phyloP scores from a whole-genome alignment of 257 asterid genomes.

The Cynanchum wilfordii region DNA sequence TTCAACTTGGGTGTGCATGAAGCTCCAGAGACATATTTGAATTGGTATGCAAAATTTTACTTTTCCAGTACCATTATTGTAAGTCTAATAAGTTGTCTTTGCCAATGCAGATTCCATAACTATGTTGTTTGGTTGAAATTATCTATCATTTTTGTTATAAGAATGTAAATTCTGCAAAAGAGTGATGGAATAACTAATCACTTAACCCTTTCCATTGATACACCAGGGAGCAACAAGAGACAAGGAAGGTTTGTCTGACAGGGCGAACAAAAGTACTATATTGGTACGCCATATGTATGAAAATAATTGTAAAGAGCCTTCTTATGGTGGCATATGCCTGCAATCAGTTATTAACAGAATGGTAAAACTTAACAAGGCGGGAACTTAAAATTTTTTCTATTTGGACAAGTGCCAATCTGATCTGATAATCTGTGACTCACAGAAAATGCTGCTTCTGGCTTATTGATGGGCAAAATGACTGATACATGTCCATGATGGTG shows the following conservation, averaged over 20 bases:
- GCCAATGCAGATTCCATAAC: background rate
- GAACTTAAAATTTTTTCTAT: background rate
- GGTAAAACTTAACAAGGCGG: background rate
- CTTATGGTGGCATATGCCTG: background rate
- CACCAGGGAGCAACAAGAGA: background rate
- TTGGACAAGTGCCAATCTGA: background rate
- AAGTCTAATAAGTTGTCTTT: background rate
- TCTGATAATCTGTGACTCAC: background rate
- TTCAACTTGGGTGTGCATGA: background rate
- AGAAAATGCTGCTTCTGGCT: background rate
- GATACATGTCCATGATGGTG: background rate
- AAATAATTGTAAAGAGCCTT: background rate
- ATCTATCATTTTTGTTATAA: background rate
- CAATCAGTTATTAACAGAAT: background rate
- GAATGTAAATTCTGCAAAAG: background rate
- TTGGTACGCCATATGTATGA: background rate
- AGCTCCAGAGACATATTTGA: background rate
- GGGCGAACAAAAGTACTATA: background rate
- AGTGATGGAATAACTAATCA: background rate
- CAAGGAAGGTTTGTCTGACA: background rate
- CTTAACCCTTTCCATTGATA: background rate
- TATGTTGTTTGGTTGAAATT: background rate
- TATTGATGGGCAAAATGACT: too few species aligned
- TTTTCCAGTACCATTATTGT: background rate
- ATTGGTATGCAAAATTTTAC: background rate